These are phyloP conservation scores for Paramecium sonneborni DNA, from an alignment of 73 alveolate species.

Conservation along the genomic window DNA sequence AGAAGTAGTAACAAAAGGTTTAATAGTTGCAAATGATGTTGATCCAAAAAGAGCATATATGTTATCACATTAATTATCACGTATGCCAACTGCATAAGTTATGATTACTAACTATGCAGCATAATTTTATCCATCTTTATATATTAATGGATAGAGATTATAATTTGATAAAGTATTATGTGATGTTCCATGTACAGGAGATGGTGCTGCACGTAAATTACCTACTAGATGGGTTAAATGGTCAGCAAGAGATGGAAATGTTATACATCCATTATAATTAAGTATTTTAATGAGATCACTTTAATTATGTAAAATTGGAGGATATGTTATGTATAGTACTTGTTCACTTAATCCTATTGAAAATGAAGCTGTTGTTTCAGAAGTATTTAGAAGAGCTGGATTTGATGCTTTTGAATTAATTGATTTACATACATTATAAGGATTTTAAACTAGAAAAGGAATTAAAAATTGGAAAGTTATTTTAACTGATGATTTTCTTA, in stretches of 20 bases:
- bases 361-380: constrained; percentile 96
- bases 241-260: constrained; percentile 90
- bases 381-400: constrained; percentile 77
- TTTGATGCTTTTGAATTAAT: constrained; percentile 79
- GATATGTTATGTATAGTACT: constrained; percentile 95
- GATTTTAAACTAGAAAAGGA: constrained; percentile 87
- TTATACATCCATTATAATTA: constrained; percentile 92
- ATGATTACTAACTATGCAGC: constrained; percentile 94
- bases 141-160: constrained; percentile 55
- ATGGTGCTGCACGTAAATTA: constrained; percentile 98
- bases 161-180: constrained; percentile 94
- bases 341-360: constrained; percentile 99
- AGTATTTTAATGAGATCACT: constrained; percentile 90
- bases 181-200: constrained; percentile 99
- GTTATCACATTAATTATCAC: constrained; percentile 93
- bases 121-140: constrained; percentile 86
- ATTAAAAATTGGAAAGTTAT: constrained; percentile 86
- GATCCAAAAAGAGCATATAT: constrained; percentile 93
- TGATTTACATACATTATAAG: constrained; percentile 76
- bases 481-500: constrained; percentile 58
- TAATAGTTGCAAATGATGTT: constrained; percentile 95
- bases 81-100: constrained; percentile 89
- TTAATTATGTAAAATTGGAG: constrained; percentile 91
- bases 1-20: constrained; percentile 88
- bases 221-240: constrained; percentile 98